Percentiles rank a stretch among this genome's conserved stretches.
Conservation (phyloP, 2,329 filamentous ascomycete species). For the Sclerotinia trifoliorum region DNA sequence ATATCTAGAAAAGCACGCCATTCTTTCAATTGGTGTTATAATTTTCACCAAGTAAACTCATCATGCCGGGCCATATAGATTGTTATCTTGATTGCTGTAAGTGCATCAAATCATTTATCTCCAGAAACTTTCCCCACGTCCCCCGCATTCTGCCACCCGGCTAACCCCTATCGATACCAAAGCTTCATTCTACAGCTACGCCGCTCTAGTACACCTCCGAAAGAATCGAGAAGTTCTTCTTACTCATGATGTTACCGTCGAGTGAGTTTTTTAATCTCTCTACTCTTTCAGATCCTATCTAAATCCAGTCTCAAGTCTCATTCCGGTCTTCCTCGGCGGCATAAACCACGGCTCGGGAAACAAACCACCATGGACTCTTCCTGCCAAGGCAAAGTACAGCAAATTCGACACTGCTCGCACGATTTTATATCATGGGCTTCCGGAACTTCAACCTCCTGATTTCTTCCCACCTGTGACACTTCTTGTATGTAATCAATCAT, state of each 20-base stretch:
- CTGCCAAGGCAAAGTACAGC: constrained; percentile 64
- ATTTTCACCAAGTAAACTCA: constrained; percentile 22
- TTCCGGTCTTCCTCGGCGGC: constrained; percentile 70
- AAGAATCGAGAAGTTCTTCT: constrained; percentile 54
- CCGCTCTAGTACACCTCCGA: constrained; percentile 57
- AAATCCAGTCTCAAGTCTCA: constrained; percentile 49
- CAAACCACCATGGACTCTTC: constrained; percentile 69
- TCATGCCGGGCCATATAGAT: constrained; percentile 62
- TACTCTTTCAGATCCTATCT: not conserved
- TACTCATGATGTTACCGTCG: constrained; percentile 60
- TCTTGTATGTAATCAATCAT: constrained; percentile 41
- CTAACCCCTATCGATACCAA: not conserved
- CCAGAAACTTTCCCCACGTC: not conserved
- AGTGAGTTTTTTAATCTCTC: constrained; percentile 51
- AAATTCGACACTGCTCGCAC: constrained; percentile 49
- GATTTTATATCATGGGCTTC: constrained; percentile 50
- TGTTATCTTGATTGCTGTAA: constrained; percentile 66
- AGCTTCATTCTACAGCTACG: constrained; percentile 66
- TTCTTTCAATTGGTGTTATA: not conserved
- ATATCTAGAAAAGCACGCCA: constrained; percentile 4
- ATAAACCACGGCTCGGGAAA: constrained; percentile 63
- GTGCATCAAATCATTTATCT: constrained; percentile 26
- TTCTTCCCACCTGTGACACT: constrained; percentile 57
- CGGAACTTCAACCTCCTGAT: constrained; percentile 44
- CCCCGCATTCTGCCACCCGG: not conserved